Evolutionary conservation across 176 grass and related monocot genomes (phyloP).

Genomic region (Zea luxurians): DNA sequence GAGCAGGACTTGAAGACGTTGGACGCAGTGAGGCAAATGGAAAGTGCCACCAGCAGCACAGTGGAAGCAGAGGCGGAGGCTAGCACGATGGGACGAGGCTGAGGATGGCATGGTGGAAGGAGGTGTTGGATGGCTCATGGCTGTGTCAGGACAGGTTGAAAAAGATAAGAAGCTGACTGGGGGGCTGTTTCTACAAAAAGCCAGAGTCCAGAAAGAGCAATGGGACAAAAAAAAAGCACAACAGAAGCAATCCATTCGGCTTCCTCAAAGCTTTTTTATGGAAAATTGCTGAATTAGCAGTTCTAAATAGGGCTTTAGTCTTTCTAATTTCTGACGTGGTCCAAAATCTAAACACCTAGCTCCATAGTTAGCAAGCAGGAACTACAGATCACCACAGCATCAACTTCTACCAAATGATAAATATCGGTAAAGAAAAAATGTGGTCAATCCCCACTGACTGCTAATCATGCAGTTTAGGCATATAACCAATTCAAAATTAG

Average conservation of each 20-base stretch:
- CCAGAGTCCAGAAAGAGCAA: too few relatives aligned
- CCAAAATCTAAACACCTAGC: slow-evolving; percentile 25
- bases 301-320: neutral
- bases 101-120: neutral
- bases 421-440: slow-evolving; percentile 9
- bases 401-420: slow-evolving; percentile 15
- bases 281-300: neutral
- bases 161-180: neutral
- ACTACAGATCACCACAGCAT: neutral
- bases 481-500: neutral
- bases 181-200: too few relatives aligned
- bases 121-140: neutral
- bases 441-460: neutral
- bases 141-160: neutral
- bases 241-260: neutral
- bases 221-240: neutral
- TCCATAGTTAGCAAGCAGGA: neutral
- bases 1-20: too few relatives aligned
- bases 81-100: too few relatives aligned
- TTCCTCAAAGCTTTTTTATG: neutral
- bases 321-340: neutral
- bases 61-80: neutral
- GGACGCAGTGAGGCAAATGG: neutral
- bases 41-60: neutral
- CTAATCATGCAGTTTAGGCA: neutral